Evolutionary conservation across 1,284 basidiomycete species (phyloP), one percentile per base, ranked within the genome.

Genomic region (Phellopilus nigrolimitatus): DNA sequence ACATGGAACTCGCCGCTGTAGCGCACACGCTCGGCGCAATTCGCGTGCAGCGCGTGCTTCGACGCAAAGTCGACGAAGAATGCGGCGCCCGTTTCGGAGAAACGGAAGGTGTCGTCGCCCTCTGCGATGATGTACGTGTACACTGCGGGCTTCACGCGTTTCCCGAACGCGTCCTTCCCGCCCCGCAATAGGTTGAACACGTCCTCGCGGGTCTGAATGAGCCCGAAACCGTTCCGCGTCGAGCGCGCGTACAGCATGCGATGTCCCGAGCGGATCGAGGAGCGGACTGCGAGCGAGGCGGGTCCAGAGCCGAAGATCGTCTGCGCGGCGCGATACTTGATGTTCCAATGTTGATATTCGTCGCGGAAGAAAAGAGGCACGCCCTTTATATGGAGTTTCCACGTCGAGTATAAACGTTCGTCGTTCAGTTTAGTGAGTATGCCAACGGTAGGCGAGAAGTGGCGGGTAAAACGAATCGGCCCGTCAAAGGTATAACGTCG

Each of bases 21-120:
- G 43, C 82, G 72, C 52, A 88, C 86, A 9, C 66, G 51, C 45
- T 61, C 58, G 12, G 68, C 66, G 60, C 71, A 72, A 58, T 70
- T 70, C 15, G 69, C 60, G 57, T 71, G 70, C 53, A 73, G 63
- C 13, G 71, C 72, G 59, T 74, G 72, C 60, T 89, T 88, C n/a
- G 82, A 84, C 21, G 80, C 85, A 61, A 88, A 87, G 66, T 88
- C 84, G 54, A 88, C 83, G 64, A 88, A 87, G 68, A 88, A 88
- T 15, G 83, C 79, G 1, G 86, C 85, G 8, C 85, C 85, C 2
- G 86, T 88, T 64, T 88, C 86, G 33, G 83, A 86, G 66, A 88
- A 88, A 7, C 86, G 77, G 57, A 87, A 75, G 1, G 82, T 79
- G 59, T 84, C 78, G 67, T 88, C 85, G 43, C 82, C 78, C 9